Evolutionary conservation across 495 filamentous ascomycete genomes (phyloP), one percentile per base, ranked within the genome.

Genomic region (Hapsidospora chrysogenum): DNA sequence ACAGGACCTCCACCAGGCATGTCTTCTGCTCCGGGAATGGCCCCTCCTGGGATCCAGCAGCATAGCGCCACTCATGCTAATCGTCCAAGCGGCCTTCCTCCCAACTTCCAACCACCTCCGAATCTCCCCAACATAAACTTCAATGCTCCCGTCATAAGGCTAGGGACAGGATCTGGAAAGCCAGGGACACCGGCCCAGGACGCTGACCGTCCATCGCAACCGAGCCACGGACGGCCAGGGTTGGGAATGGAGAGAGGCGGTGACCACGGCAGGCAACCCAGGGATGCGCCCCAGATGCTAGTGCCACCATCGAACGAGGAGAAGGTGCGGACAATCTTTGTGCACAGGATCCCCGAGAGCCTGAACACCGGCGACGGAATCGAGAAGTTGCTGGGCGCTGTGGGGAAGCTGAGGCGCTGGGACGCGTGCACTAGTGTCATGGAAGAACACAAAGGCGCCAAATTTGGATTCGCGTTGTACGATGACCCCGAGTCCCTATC

Each of bases 101-200:
- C 78, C 20, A 79, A 77, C 52, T 95, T 95, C 53, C 85, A 93
- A 63, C 73, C 84, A 16, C 87, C 86, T 16, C 62, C 84, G 29
- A 93, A 89, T 50, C 78, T 95, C 66, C 85, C 89, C 7, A 89
- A 93, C 54, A 94, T 97, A 61, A 95, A 99, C 60, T 93, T 95
- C 58, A 89, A 79, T 51, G 92, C 89, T 14, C 85, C 92, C 33
- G 87, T 96, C 23, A 96, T 99, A 54, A 81, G 89, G 17, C 66
- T 99, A 23, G 87, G 87, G 8, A 39, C 37, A 5, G 17, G 29
- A 16, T 20, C 21, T 7, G 7, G 7, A 15, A 25, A 33, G 15
- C 22, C 29, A 19, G 29, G 9, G 53, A 61, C 19, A 52, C 44
- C 46, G 61, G 29, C 22, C 22, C 16, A 17, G 16, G 31, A 33